Evolutionary conservation across 2,329 filamentous ascomycete species (phyloP).

Genomic region (Escovopsis sp.): DNA sequence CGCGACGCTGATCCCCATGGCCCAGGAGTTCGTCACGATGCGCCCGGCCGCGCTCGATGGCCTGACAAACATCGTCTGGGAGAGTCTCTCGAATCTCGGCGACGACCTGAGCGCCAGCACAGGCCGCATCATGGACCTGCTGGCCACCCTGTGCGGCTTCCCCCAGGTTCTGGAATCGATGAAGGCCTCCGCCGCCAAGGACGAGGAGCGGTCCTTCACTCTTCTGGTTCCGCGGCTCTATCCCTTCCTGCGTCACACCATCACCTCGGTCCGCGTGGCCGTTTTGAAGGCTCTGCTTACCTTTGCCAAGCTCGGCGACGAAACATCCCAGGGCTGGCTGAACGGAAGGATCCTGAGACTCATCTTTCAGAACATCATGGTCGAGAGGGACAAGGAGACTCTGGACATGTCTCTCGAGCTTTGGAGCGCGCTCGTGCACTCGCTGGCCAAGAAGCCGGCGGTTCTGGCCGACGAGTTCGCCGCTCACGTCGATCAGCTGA

Average conservation of each 20-base stretch:
- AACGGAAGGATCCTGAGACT: slow-evolving; percentile 78
- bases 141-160: slow-evolving; percentile 91
- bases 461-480: slow-evolving; percentile 60
- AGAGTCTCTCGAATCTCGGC: slow-evolving; percentile 89
- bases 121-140: slow-evolving; percentile 93
- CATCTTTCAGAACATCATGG: slow-evolving; percentile 87
- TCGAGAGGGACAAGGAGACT: slow-evolving; percentile 77
- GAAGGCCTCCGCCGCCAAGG: slow-evolving; percentile 72
- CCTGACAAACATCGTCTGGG: slow-evolving; percentile 92
- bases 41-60: slow-evolving; percentile 63
- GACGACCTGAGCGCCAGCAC: slow-evolving; percentile 96
- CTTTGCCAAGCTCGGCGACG: slow-evolving; percentile 74
- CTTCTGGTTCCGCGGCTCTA: slow-evolving; percentile 87
- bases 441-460: slow-evolving; percentile 47
- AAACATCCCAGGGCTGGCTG: slow-evolving; percentile 77
- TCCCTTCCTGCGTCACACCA: slow-evolving; percentile 91
- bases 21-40: slow-evolving; percentile 82
- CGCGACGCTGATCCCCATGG: slow-evolving; percentile 92
- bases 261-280: slow-evolving; percentile 85
- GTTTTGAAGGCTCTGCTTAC: slow-evolving; percentile 87
- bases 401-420: slow-evolving; percentile 73
- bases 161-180: slow-evolving; percentile 85
- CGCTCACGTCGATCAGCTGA: slow-evolving; percentile 62
- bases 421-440: slow-evolving; percentile 65
- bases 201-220: slow-evolving; percentile 80